These are phyloP conservation scores for Curvularia hawaiiensis DNA, from an alignment of 2,329 filamentous ascomycete genomes.

Conservation along the genomic window DNA sequence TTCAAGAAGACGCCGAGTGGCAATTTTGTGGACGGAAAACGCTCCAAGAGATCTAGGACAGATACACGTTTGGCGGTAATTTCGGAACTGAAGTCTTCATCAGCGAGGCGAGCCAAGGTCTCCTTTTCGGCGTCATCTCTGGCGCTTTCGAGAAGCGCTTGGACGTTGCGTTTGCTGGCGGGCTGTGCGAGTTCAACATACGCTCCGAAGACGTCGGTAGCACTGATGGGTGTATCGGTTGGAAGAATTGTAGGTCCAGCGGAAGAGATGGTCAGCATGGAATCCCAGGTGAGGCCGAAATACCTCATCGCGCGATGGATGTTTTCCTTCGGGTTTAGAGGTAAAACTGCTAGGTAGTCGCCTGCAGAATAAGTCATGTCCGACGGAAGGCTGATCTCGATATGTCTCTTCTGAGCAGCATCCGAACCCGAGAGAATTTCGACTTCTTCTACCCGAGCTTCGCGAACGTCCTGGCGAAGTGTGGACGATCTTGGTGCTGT, in stretches of 20 bases:
- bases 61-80: slow-evolving; percentile 63
- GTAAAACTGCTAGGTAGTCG: slow-evolving; percentile 77
- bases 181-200: slow-evolving; percentile 77
- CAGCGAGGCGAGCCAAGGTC: slow-evolving; percentile 56
- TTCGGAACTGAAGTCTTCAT: slow-evolving; percentile 45
- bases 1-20: slow-evolving; percentile 70
- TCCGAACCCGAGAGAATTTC: slow-evolving; percentile 37
- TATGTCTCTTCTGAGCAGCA: slow-evolving; percentile 44
- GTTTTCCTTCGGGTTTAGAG: slow-evolving; percentile 67
- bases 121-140: slow-evolving; percentile 56
- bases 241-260: slow-evolving; percentile 73
- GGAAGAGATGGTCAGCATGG: slow-evolving; percentile 62
- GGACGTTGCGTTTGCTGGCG: slow-evolving; percentile 68
- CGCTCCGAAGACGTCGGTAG: slow-evolving; percentile 66
- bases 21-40: slow-evolving; percentile 62
- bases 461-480: slow-evolving; percentile 45
- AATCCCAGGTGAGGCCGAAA: slow-evolving; percentile 73
- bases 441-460: slow-evolving; percentile 43
- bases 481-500: slow-evolving; percentile 43
- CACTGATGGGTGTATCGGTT: slow-evolving; percentile 63
- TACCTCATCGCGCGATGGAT: slow-evolving; percentile 67
- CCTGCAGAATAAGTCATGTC: slow-evolving; percentile 69
- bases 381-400: slow-evolving; percentile 52
- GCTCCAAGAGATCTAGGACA: slow-evolving; percentile 71
- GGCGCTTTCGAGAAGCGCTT: slow-evolving; percentile 56